These are phyloP conservation scores for Microascus cirrosus DNA, from an alignment of 2,329 filamentous ascomycete genomes.

Conservation along the genomic window DNA sequence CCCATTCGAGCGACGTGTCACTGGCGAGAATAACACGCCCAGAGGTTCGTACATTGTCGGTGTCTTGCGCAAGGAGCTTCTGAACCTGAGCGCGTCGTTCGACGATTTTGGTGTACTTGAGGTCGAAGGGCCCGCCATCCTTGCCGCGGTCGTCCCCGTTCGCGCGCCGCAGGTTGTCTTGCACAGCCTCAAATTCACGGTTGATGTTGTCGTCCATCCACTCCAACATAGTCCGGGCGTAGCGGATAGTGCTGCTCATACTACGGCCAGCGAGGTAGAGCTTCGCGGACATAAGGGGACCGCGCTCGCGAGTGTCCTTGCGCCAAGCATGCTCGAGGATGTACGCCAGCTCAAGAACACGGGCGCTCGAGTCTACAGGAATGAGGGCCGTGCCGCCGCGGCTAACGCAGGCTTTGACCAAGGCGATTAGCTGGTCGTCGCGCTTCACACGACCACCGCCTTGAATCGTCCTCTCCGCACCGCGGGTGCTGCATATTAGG, in stretches of 20 bases:
- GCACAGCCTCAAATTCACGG: conserved; percentile 73
- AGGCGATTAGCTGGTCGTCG: conserved; percentile 75
- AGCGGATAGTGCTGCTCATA: conserved; percentile 77
- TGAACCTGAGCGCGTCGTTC: conserved; percentile 75
- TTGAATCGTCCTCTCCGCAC: conserved; percentile 59
- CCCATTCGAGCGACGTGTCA: conserved; percentile 86
- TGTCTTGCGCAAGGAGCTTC: conserved; percentile 44
- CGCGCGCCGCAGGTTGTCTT: conserved; percentile 36
- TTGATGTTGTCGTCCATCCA: conserved; percentile 99
- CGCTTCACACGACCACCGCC: conserved; percentile 66
- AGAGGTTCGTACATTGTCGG: conserved; percentile 26
- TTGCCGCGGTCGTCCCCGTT: conserved; percentile 31
- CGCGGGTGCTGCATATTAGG: conserved; percentile 80
- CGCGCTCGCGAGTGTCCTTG: conserved; percentile 43
- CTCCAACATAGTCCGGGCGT: conserved; percentile 90
- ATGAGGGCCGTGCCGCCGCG: conserved; percentile 87
- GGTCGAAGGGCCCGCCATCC: conserved; percentile 71
- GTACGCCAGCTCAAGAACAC: conserved; percentile 85
- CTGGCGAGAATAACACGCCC: conserved; percentile 81
- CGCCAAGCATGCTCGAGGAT: conserved; percentile 89
- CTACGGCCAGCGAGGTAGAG: conserved; percentile 81
- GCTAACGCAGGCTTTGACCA: conserved; percentile 66
- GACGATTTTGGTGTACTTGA: conserved; percentile 71
- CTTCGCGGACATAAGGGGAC: conserved; percentile 39
- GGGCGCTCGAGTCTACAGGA: conserved; percentile 89